Percentiles rank a stretch among this genome's conserved stretches.
phyloP scores from a whole-genome alignment of 345 rosid genomes.

The Sonneratia caseolaris region DNA sequence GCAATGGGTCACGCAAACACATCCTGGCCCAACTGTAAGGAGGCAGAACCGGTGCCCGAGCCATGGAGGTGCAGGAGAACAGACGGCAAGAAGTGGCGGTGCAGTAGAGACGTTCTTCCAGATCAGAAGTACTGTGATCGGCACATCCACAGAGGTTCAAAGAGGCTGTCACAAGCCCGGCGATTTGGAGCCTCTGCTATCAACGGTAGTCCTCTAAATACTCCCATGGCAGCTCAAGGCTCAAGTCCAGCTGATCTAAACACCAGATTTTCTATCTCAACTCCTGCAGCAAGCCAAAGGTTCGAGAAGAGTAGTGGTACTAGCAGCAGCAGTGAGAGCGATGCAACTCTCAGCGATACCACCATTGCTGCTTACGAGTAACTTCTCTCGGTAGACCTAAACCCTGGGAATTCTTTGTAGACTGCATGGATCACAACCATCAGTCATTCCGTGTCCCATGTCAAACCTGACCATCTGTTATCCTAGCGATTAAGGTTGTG shows the following conservation, averaged over 20 bases:
- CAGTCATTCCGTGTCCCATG: not conserved
- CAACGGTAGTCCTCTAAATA: not conserved
- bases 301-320: not conserved
- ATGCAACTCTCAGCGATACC: not conserved
- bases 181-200: not conserved
- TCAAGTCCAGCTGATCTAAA: not conserved
- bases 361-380: not conserved
- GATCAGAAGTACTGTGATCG: conserved; percentile 50
- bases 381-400: not conserved
- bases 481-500: not conserved
- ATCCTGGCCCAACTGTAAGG: not conserved
- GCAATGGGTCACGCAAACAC: not conserved
- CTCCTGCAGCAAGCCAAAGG: not conserved
- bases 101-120: conserved; percentile 40
- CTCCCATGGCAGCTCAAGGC: not conserved
- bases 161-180: not conserved
- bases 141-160: conserved; percentile 57
- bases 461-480: no score
- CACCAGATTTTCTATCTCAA: not conserved
- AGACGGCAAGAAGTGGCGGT: conserved; percentile 78
- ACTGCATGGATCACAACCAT: no score
- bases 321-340: not conserved
- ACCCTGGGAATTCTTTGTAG: not conserved
- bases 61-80: conserved; percentile 61
- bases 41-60: not conserved